phyloP scores from a whole-genome alignment of 2,329 filamentous ascomycete species.

The Grosmannia serpens region DNA sequence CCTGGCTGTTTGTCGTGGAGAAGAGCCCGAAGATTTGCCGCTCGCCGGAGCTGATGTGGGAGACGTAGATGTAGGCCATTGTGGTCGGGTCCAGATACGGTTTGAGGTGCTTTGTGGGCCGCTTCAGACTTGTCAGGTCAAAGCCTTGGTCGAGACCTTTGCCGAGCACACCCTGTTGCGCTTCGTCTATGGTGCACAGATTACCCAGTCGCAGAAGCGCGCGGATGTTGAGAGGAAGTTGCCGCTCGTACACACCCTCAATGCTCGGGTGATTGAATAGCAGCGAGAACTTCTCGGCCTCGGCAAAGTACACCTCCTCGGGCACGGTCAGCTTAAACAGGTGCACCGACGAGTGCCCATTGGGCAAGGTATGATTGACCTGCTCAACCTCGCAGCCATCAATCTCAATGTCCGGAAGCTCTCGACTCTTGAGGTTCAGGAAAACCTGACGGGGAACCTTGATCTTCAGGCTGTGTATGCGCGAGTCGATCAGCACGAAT shows the following conservation, averaged over 20 bases:
- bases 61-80: slow-evolving; percentile 80
- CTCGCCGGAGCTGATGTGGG: slow-evolving; percentile 84
- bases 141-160: slow-evolving; percentile 91
- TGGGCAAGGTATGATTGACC: slow-evolving; percentile 84
- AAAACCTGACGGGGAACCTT: slow-evolving; percentile 84
- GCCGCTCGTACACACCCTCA: slow-evolving; percentile 93
- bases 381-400: slow-evolving; percentile 83
- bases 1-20: slow-evolving; percentile 68
- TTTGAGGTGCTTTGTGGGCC: slow-evolving; percentile 43
- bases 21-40: slow-evolving; percentile 90
- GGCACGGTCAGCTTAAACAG: slow-evolving; percentile 88
- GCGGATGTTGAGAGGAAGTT: slow-evolving; percentile 75
- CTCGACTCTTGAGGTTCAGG: slow-evolving; percentile 78
- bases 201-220: slow-evolving; percentile 86
- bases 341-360: slow-evolving; percentile 87
- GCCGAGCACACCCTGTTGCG: slow-evolving; percentile 78
- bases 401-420: slow-evolving; percentile 80
- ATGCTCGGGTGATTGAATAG: slow-evolving; percentile 89
- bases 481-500: slow-evolving; percentile 86
- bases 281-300: slow-evolving; percentile 68
- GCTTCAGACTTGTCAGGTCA: slow-evolving; percentile 65
- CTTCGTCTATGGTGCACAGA: slow-evolving; percentile 85
- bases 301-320: slow-evolving; percentile 76
- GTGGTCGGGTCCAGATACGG: slow-evolving; percentile 65
- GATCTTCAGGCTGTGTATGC: slow-evolving; percentile 78